Evolutionary conservation across 192 early-diverging fungal genomes (phyloP).

Genomic region (Ambispora gerdemannii): DNA sequence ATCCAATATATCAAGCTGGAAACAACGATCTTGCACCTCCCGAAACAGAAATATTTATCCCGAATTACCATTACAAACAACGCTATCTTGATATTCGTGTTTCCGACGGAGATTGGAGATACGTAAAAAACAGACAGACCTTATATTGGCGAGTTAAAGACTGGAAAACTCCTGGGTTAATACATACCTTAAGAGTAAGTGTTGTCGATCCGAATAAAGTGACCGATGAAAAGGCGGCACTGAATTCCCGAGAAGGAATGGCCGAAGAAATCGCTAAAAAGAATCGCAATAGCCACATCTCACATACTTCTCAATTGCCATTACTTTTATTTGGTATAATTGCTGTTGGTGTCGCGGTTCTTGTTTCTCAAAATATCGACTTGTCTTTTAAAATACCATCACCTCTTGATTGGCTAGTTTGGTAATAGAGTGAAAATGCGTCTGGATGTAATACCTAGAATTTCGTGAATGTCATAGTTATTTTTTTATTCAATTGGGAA

Average conservation of each 20-base stretch:
- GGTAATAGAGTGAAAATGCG: neutral
- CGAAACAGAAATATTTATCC: slow-evolving; percentile 71
- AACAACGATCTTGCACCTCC: slow-evolving; percentile 26
- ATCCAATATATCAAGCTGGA: slow-evolving; percentile 32
- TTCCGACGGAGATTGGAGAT: slow-evolving; percentile 69
- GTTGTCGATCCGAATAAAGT: neutral
- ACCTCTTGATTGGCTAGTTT: neutral
- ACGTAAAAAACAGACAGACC: slow-evolving; percentile 64
- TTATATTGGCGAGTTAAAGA: slow-evolving; percentile 54
- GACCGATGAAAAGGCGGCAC: neutral
- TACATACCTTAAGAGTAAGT: slow-evolving; percentile 21
- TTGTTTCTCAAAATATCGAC: neutral
- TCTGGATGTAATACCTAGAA: too few species aligned
- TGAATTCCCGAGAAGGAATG: neutral
- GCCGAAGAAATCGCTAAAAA: neutral
- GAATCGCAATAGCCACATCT: neutral
- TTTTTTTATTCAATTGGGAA: too few species aligned
- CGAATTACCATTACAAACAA: slow-evolving; percentile 65
- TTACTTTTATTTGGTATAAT: neutral
- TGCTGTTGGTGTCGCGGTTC: neutral
- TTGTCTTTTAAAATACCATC: neutral
- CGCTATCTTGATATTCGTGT: slow-evolving; percentile 52
- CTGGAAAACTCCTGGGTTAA: slow-evolving; percentile 12
- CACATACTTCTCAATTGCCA: neutral
- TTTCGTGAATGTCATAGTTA: too few species aligned